These are phyloP conservation scores for Boletus sp. DNA, from an alignment of 768 basidiomycete genomes.

Conservation along the genomic window DNA sequence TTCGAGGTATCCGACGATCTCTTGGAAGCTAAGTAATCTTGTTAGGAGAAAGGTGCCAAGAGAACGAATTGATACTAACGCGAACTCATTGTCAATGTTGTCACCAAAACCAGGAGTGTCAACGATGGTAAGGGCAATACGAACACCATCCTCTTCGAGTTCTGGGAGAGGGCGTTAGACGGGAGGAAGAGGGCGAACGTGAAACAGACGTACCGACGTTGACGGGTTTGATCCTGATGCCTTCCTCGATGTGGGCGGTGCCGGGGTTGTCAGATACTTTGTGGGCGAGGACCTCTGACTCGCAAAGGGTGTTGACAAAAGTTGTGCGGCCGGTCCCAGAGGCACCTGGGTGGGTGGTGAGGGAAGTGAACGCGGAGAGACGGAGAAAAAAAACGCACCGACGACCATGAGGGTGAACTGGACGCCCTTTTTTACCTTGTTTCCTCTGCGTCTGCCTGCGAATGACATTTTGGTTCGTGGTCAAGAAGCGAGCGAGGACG, in stretches of 20 bases:
- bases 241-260: constrained; percentile 90
- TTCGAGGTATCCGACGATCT: constrained; percentile 95
- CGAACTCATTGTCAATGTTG: constrained; percentile 98
- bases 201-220: constrained; percentile 66
- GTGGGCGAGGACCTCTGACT: constrained; percentile 88
- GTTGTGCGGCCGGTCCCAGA: constrained; percentile 98
- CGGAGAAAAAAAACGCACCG: constrained; percentile 53
- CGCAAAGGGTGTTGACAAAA: constrained; percentile 99
- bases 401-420: constrained; percentile 98
- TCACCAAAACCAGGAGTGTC: constrained; percentile 99
- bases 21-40: constrained; percentile 71
- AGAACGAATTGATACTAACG: constrained; percentile 54
- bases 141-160: constrained; percentile 97
- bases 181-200: neutral
- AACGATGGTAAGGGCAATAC: constrained; percentile 96
- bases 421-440: constrained; percentile 98
- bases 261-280: constrained; percentile 83
- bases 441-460: constrained; percentile 81
- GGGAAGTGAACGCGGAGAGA: neutral
- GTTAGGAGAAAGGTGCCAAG: constrained; percentile 7
- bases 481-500: constrained; percentile 31
- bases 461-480: constrained; percentile 65
- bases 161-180: constrained; percentile 46
- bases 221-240: constrained; percentile 91
- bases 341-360: constrained; percentile 61